phyloP scores from a whole-genome alignment of 257 asterid species.

The Fraxinus cuspidata region DNA sequence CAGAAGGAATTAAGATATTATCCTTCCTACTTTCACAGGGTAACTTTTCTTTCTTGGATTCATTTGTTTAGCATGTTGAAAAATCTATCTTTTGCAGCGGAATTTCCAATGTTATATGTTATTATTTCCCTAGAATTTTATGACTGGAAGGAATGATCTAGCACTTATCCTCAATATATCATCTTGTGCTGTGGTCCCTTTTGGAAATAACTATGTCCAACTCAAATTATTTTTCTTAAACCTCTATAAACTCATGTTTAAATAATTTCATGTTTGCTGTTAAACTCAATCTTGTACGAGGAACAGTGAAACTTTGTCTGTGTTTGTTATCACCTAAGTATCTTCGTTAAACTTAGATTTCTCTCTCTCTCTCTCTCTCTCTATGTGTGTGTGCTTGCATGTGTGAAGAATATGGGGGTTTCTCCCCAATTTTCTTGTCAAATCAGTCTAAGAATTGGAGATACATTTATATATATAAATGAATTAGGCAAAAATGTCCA shows the following conservation, averaged over 20 bases:
- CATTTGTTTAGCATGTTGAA: not conserved
- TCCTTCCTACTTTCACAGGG: not conserved
- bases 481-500: too few species aligned
- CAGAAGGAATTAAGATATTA: not conserved
- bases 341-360: too few species aligned
- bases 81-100: not conserved
- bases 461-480: not conserved
- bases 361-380: too few species aligned
- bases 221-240: not conserved
- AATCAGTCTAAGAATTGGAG: not conserved
- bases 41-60: not conserved
- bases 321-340: not conserved
- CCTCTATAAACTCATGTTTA: not conserved
- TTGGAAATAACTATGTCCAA: not conserved
- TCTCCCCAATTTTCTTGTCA: not conserved
- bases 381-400: not conserved
- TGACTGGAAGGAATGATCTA: not conserved
- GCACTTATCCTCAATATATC: not conserved
- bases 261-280: not conserved
- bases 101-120: not conserved
- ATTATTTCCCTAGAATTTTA: not conserved
- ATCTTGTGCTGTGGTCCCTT: not conserved
- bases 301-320: not conserved
- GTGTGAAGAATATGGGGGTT: not conserved
- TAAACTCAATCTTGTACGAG: not conserved